Evolutionary conservation across 768 basidiomycete species (phyloP), one percentile per base, ranked within the genome.

Genomic region (Kwoniella pini): DNA sequence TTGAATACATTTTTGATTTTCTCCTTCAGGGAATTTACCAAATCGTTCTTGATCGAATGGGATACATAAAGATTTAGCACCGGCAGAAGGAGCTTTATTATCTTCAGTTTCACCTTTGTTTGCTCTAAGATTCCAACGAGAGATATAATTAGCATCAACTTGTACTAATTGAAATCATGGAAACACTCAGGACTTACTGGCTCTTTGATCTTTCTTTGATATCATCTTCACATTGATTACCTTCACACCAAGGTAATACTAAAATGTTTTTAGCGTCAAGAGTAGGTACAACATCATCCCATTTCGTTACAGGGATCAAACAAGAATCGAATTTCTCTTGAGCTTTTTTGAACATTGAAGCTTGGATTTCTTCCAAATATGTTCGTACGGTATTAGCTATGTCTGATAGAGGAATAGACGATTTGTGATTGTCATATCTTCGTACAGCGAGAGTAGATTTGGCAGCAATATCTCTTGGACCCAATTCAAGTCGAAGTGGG

Each of bases 211-310:
- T 83, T 71, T 98, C 92, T 82, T 99, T 98, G 83, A 99, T 97
- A 71, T 93, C 90, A 76, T 99, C 95, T 79, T 99, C 96, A 74
- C 96, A 99, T 13, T 83, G 83, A 75, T 90, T 90, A 19, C 81
- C 84, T 79, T 98, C 92, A 79, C 96, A 98, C 96, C 96, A 99
- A 3, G 96, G 96, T 60, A 98, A 85, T 55, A 88, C 88, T 21
- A 88, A 86, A 36, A 92, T 83, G 74, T 87, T 86, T 82, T 96
- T 97, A 76, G 82, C 82, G 78, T 99, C 95, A 42, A 99, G 82
- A 9, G 88, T 84, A 3, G 94, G 91, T 15, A 99, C 94, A 55
- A 98, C 82, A 59, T 97, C 88, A 45, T 94, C 88, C 95, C 95
- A 99, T 39, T 86, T 82, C 9, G 85, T 88, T 45, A 96, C 83